Percentiles rank a stretch among this genome's conserved stretches.
Conservation (phyloP, 352 stramenopile species). For the Blastocystis sp. region DNA sequence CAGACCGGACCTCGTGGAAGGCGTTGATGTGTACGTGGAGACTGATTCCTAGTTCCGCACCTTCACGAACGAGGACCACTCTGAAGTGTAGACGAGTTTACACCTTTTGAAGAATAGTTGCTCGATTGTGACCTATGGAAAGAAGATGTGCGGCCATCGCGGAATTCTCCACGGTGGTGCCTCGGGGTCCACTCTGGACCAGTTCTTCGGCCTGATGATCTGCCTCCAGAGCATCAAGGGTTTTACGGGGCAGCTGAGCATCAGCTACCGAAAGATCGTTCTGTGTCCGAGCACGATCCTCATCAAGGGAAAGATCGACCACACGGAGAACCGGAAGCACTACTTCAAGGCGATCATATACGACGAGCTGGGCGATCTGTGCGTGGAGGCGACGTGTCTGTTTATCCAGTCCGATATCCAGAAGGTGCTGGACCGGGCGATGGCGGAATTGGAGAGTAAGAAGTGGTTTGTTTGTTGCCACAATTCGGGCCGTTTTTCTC, state of each 20-base stretch:
- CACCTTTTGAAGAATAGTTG: slow-evolving; percentile 1
- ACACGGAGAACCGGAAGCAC: slow-evolving; percentile 29
- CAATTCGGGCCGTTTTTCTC: not conserved
- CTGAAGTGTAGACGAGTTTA: not conserved
- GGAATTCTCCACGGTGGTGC: slow-evolving; percentile 64
- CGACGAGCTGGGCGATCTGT: slow-evolving; percentile 49
- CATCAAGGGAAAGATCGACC: slow-evolving; percentile 22
- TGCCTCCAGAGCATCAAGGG: slow-evolving; percentile 41
- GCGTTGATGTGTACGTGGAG: not conserved
- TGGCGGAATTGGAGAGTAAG: slow-evolving; percentile 23
- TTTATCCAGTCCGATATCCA: slow-evolving; percentile 59
- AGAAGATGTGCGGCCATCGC: slow-evolving; percentile 51
- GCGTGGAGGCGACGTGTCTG: slow-evolving; percentile 57
- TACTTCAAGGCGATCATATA: slow-evolving; percentile 59
- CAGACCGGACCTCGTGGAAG: not conserved
- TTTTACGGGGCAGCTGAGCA: slow-evolving; percentile 50
- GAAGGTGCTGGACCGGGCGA: slow-evolving; percentile 40
- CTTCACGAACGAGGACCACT: slow-evolving; percentile 30
- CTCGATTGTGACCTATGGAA: slow-evolving; percentile 50
- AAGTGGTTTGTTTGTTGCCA: slow-evolving; percentile 43
- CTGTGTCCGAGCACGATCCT: slow-evolving; percentile 53
- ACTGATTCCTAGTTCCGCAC: slow-evolving; percentile 27
- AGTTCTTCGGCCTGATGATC: slow-evolving; percentile 67
- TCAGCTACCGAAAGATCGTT: slow-evolving; percentile 65
- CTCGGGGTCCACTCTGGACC: slow-evolving; percentile 39